Conservation (phyloP, 768 basidiomycete species). For the Neoboletus brunneissimus region DNA sequence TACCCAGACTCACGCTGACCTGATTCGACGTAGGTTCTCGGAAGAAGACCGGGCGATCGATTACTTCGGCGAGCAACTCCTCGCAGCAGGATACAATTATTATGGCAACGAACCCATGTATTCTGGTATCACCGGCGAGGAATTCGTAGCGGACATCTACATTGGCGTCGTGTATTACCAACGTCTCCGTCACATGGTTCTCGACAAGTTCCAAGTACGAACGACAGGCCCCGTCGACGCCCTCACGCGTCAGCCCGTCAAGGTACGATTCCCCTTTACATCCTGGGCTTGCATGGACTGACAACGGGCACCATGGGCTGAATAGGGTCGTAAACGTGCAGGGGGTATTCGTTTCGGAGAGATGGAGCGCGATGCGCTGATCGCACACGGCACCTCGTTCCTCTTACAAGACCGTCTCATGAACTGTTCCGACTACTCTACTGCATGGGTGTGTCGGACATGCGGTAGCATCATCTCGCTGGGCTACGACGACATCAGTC, state of each 20-base stretch:
- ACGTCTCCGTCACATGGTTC: constrained; percentile 97
- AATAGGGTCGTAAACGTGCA: constrained; percentile 91
- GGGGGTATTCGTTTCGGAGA: constrained; percentile 99
- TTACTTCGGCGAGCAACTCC: constrained; percentile 94
- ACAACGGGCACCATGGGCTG: not conserved
- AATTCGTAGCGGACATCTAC: constrained; percentile 98
- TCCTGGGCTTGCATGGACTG: not conserved
- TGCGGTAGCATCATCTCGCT: constrained; percentile 95
- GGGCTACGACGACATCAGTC: constrained; percentile 86
- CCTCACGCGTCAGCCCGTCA: constrained; percentile 94
- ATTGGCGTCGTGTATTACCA: constrained; percentile 99
- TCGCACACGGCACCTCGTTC: constrained; percentile 98
- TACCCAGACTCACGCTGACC: constrained; percentile 9
- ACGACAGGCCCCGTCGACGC: constrained; percentile 98
- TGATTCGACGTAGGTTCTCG: constrained; percentile 60
- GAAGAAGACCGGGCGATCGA: constrained; percentile 97
- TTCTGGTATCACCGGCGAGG: constrained; percentile 97
- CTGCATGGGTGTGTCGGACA: constrained; percentile 96
- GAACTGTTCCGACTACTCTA: constrained; percentile 99
- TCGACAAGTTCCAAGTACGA: constrained; percentile 99
- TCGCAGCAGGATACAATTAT: constrained; percentile 95
- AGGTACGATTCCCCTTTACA: constrained; percentile 50
- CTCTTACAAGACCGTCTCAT: constrained; percentile 96
- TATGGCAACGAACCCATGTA: constrained; percentile 99
- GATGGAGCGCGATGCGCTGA: constrained; percentile 99